phyloP scores from a whole-genome alignment of 441 rosid genomes.

The Croton setiger region DNA sequence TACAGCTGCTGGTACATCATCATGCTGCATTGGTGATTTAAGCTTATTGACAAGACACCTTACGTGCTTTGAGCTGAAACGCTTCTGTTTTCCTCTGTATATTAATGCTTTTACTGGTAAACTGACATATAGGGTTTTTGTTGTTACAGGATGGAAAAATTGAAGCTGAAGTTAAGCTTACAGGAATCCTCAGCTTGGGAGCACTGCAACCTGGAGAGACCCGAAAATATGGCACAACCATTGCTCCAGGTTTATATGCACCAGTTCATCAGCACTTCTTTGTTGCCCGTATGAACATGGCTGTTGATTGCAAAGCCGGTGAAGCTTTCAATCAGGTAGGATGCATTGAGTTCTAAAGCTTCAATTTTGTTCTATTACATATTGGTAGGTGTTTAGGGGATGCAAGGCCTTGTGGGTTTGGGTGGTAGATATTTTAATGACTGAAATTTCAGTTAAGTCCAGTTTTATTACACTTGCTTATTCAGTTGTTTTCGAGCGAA shows the following conservation, averaged over 20 bases:
- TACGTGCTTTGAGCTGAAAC: not conserved
- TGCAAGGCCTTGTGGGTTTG: constrained; percentile 1
- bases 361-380: not conserved
- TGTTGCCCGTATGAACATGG: constrained; percentile 89
- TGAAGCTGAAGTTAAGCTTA: constrained; percentile 85
- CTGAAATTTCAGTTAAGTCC: not conserved
- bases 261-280: constrained; percentile 93
- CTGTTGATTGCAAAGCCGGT: constrained; percentile 79
- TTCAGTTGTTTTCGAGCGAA: not conserved
- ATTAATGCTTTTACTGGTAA: not conserved
- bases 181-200: constrained; percentile 87
- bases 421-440: not conserved
- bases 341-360: constrained; percentile 11
- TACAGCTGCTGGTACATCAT: not conserved
- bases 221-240: constrained; percentile 80
- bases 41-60: not conserved
- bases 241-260: constrained; percentile 83
- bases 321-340: constrained; percentile 82
- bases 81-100: not conserved
- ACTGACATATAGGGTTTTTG: constrained; percentile 19
- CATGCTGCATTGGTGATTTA: constrained; percentile 3
- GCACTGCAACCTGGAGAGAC: constrained; percentile 79
- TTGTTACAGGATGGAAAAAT: constrained; percentile 75
- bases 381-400: not conserved
- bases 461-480: too few species aligned